phyloP scores from a whole-genome alignment of 2,329 filamentous ascomycete species.

The Bipolaris victoriae region DNA sequence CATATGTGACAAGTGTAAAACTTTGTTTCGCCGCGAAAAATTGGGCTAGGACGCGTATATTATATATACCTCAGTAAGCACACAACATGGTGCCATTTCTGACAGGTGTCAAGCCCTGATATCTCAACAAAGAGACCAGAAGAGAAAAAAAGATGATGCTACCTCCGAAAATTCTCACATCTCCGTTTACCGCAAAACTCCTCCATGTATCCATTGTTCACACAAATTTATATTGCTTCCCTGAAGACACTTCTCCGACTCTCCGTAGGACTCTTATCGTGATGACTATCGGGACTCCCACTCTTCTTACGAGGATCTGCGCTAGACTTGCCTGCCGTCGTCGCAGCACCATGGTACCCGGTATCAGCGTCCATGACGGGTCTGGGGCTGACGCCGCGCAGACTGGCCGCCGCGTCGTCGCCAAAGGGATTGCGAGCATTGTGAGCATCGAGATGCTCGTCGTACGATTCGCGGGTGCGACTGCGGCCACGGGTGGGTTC shows the following conservation, averaged over 20 bases:
- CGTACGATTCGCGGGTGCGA: slow-evolving; percentile 55
- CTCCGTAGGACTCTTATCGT: slow-evolving; percentile 68
- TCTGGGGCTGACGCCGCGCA: slow-evolving; percentile 76
- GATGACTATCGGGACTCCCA: slow-evolving; percentile 39
- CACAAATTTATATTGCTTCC: slow-evolving; percentile 64
- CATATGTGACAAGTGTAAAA: not conserved
- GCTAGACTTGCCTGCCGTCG: slow-evolving; percentile 50
- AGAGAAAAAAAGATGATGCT: not conserved
- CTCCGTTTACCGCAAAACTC: not conserved
- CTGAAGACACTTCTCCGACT: slow-evolving; percentile 70
- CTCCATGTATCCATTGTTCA: too few species aligned
- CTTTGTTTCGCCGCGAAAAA: not conserved
- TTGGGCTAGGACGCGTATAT: not conserved
- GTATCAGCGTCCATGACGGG: slow-evolving; percentile 62
- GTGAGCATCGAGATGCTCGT: slow-evolving; percentile 42
- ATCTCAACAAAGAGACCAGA: not conserved
- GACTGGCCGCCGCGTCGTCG: slow-evolving; percentile 52
- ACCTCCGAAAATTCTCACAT: not conserved
- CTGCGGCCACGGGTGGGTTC: slow-evolving; percentile 54
- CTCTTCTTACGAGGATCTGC: slow-evolving; percentile 41
- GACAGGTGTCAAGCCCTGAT: not conserved
- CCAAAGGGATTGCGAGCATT: slow-evolving; percentile 43
- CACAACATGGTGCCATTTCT: not conserved
- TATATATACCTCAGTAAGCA: not conserved
- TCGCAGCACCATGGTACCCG: slow-evolving; percentile 46